phyloP scores from a whole-genome alignment of 768 basidiomycete species.

The Suillus variegatus region DNA sequence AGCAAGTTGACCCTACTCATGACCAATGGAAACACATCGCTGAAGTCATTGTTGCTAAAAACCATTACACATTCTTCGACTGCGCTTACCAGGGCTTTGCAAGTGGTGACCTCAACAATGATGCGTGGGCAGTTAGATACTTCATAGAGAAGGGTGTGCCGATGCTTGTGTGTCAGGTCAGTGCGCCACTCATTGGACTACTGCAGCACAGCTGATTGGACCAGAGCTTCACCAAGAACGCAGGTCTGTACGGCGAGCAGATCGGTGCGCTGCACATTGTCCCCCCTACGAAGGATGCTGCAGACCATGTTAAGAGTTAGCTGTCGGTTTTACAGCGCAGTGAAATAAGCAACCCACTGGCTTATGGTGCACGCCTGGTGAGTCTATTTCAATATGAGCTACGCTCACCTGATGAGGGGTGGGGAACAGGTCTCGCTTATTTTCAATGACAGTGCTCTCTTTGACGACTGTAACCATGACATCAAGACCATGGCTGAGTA shows the following conservation, averaged over 20 bases:
- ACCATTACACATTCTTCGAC: slow-evolving; percentile 92
- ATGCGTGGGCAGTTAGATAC: slow-evolving; percentile 91
- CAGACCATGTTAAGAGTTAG: slow-evolving; percentile 76
- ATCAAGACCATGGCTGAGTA: slow-evolving; percentile 91
- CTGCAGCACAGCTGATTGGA: slow-evolving; percentile 35
- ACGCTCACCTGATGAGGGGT: slow-evolving; percentile 3
- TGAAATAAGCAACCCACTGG: slow-evolving; percentile 94
- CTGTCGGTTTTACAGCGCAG: slow-evolving; percentile 89
- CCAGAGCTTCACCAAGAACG: slow-evolving; percentile 97
- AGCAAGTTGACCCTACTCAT: slow-evolving; percentile 84
- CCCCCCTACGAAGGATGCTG: slow-evolving; percentile 61
- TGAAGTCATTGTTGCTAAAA: slow-evolving; percentile 65
- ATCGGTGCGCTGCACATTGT: slow-evolving; percentile 65
- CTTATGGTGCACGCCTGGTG: slow-evolving; percentile 87
- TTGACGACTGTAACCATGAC: slow-evolving; percentile 88
- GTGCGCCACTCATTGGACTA: slow-evolving; percentile 42
- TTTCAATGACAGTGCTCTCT: slow-evolving; percentile 70
- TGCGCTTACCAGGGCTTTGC: slow-evolving; percentile 98
- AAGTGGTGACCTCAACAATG: slow-evolving; percentile 88
- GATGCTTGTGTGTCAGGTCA: slow-evolving; percentile 85
- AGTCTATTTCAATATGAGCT: slow-evolving; percentile 27
- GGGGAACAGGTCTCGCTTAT: slow-evolving; percentile 69
- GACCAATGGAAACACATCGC: slow-evolving; percentile 87
- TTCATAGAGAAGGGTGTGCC: slow-evolving; percentile 78
- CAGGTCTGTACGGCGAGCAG: slow-evolving; percentile 93